A percentile compares a stretch with the other conserved stretches of the same genome.
These are phyloP conservation scores for Candida andamanensis DNA, from an alignment of 805 yeast species.

Conservation along the genomic window DNA sequence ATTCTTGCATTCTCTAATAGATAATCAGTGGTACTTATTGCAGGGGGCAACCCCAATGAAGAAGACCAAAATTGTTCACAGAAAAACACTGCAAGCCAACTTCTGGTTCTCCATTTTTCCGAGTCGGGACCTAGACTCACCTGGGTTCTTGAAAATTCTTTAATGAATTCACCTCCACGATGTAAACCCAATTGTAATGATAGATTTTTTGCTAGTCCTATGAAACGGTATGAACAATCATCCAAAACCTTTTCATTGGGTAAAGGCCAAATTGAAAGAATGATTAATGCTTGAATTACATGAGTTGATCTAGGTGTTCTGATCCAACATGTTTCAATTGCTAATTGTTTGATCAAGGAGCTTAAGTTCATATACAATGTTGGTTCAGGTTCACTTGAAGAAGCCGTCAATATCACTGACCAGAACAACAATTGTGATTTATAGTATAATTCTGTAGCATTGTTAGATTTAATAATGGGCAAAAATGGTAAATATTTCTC, in stretches of 20 bases:
- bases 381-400: constrained; percentile 84
- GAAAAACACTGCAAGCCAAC: constrained; percentile 87
- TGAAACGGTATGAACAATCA: constrained; percentile 85
- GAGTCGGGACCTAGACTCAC: constrained; percentile 80
- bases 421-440: constrained; percentile 85
- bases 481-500: constrained; percentile 64
- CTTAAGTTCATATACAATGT: constrained; percentile 70
- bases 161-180: constrained; percentile 79
- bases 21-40: constrained; percentile 73
- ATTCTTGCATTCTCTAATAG: constrained; percentile 72
- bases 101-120: constrained; percentile 88
- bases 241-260: constrained; percentile 91
- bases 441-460: constrained; percentile 71
- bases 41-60: constrained; percentile 80
- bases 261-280: constrained; percentile 86
- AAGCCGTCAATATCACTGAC: constrained; percentile 85
- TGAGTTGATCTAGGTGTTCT: constrained; percentile 91
- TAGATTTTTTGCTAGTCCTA: constrained; percentile 78
- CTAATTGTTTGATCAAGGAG: constrained; percentile 74
- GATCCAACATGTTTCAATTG: constrained; percentile 90
- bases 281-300: constrained; percentile 81
- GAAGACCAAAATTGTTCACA: constrained; percentile 91
- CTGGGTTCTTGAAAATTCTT: constrained; percentile 87
- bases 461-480: constrained; percentile 69
- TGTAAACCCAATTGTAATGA: constrained; percentile 87